phyloP scores from a whole-genome alignment of 352 stramenopile species.

The Blastocystis sp. region DNA sequence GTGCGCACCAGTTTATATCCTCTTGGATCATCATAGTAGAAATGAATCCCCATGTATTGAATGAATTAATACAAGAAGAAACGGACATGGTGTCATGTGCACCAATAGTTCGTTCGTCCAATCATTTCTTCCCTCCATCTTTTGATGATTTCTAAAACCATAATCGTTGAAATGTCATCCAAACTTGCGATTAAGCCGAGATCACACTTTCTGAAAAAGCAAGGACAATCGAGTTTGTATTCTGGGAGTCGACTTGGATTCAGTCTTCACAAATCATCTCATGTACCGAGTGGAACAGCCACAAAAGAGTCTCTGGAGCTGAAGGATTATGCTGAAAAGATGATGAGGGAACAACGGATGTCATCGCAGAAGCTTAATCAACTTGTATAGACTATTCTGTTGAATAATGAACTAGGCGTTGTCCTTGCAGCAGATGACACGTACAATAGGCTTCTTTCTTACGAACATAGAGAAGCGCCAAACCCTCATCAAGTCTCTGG shows the following conservation, averaged over 20 bases:
- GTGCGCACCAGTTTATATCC: not conserved
- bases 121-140: not conserved
- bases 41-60: no score
- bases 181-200: not conserved
- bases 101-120: not conserved
- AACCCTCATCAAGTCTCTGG: constrained; percentile 44
- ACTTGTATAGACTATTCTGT: not conserved
- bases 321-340: constrained; percentile 57
- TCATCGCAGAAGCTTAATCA: constrained; percentile 54
- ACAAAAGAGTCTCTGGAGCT: constrained; percentile 47
- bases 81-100: no score
- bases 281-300: not conserved
- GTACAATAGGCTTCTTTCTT: constrained; percentile 56
- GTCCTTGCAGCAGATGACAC: constrained; percentile 52
- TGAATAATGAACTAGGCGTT: not conserved
- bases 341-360: constrained; percentile 48
- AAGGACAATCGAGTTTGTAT: not conserved
- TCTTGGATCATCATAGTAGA: not conserved
- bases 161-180: constrained; percentile 2
- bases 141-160: not conserved
- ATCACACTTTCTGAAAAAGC: constrained; percentile 47
- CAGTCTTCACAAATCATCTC: not conserved
- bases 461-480: constrained; percentile 51
- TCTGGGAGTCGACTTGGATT: not conserved
- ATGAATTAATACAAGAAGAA: no score